Percentiles rank a stretch among this genome's conserved stretches.
phyloP scores from a whole-genome alignment of 805 yeast species.

The Isabelozyma heimii region DNA sequence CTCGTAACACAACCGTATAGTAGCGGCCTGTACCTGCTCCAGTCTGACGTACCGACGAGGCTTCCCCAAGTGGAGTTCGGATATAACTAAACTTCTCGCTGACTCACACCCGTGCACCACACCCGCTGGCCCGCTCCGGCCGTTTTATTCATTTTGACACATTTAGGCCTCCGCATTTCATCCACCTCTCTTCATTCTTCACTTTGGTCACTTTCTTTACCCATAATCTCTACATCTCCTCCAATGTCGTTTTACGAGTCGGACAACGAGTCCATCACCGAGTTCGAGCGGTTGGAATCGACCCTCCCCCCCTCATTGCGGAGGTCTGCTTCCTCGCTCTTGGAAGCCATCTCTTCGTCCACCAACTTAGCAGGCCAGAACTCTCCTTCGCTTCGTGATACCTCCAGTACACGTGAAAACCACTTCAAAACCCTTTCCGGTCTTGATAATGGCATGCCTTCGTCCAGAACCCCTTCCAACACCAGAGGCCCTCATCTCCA shows the following conservation, averaged over 20 bases:
- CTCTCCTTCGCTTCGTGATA: conserved; percentile 1
- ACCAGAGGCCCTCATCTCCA: conserved; percentile 2
- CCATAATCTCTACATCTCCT: background rate
- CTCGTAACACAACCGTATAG: no score
- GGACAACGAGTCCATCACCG: conserved; percentile 26
- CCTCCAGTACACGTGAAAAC: conserved; percentile 9
- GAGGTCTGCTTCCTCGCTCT: conserved; percentile 35
- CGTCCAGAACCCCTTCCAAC: conserved; percentile 20
- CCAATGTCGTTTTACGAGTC: conserved; percentile 8
- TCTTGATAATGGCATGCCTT: conserved; percentile 15
- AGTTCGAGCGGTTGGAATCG: conserved; percentile 42
- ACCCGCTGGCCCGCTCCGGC: background rate
- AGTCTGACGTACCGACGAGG: no score
- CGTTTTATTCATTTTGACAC: background rate
- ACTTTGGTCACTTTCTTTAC: background rate
- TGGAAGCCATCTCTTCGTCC: conserved; percentile 24
- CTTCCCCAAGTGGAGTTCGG: no score
- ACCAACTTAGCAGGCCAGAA: background rate
- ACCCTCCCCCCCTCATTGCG: conserved; percentile 39
- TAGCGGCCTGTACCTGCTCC: no score
- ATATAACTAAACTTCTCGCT: no score
- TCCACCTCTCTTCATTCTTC: background rate
- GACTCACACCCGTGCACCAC: no score
- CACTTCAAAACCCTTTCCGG: conserved; percentile 11
- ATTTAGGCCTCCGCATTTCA: background rate